Evolutionary conservation across 345 rosid genomes (phyloP), one percentile per base, ranked within the genome.

Genomic region (Lepidium africanum): DNA sequence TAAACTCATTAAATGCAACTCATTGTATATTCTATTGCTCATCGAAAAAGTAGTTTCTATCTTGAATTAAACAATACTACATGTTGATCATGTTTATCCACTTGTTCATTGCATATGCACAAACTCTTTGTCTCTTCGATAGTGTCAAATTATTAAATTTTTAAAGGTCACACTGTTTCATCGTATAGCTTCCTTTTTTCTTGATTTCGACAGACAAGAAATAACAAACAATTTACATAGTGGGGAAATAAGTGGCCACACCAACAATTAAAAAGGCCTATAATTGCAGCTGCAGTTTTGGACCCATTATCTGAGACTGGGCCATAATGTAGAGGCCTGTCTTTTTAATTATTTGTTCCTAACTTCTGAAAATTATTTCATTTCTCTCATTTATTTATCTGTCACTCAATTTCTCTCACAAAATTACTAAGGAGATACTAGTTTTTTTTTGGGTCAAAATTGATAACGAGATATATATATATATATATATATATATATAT

Each of bases 101-200:
- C 59, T 7, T 54, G 70, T 55, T 72, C 70, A 25, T 5, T 3
- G 63, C 50, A 54, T 46, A 55, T 12, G 16, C 64, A 45, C 64
- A 32, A 54, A 12, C 17, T 38, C 0, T 3, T 13, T 39, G 76
- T 72, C 76, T n/a, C 58, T 64, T 72, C 30, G 19, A 5, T 47
- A 72, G 71, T 50, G 65, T 72, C 70, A 56, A 55, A 6, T 37
- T 63, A 64, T 15, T 36, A 21, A 71, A 71, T 52, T 27, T n/a
- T 36, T 71, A 25, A 9, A 71, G 63, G 57, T 63, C 58, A 17
- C 15, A 45, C 36, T 43, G 47, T 23, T 51, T 71, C 48, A 15
- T 54, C 17, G 64, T 71, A 71, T 64, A 9, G 17, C 11, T 36
- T 41, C 49, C 47, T 45, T 55, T 63, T 43, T 23, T 23, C 49